A percentile compares a stretch with the other conserved stretches of the same genome.
Conservation (phyloP, 1,284 basidiomycete species). For the Puccinia novopanici region DNA sequence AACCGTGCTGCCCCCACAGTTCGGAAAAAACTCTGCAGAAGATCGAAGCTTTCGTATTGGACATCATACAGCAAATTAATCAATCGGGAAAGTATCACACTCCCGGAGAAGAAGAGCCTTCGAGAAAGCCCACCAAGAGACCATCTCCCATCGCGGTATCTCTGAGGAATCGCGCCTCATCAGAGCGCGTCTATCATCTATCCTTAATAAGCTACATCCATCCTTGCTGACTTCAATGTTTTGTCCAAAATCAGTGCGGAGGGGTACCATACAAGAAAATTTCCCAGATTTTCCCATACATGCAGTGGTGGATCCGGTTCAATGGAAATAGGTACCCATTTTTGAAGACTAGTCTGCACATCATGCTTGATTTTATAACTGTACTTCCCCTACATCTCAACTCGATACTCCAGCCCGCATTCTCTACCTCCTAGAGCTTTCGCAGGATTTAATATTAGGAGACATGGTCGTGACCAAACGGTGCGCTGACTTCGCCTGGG, state of each 20-base stretch:
- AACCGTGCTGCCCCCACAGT: not conserved
- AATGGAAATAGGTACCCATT: constrained; percentile 13
- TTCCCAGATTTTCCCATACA: constrained; percentile 22
- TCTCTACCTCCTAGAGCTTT: constrained; percentile 20
- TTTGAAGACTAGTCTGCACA: not conserved
- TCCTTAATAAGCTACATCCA: not conserved
- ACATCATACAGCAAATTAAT: constrained; percentile 21
- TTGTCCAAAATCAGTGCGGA: not conserved
- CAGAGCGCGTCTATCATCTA: not conserved
- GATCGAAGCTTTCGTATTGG: constrained; percentile 21
- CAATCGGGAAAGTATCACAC: constrained; percentile 7
- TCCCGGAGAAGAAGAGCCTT: not conserved
- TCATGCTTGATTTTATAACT: not conserved
- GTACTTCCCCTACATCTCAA: not conserved
- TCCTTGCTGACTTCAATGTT: not conserved
- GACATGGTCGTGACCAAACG: constrained; percentile 43
- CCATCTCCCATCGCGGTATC: not conserved
- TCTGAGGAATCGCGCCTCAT: not conserved
- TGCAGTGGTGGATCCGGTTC: constrained; percentile 25
- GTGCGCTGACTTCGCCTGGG: not conserved
- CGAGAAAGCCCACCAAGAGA: not conserved
- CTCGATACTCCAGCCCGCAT: constrained; percentile 13
- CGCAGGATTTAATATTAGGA: constrained; percentile 32
- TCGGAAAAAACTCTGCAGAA: not conserved
- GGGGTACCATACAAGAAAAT: not conserved